These are phyloP conservation scores for Sisymbrium altissimum DNA, from an alignment of 345 rosid genomes.

Conservation along the genomic window DNA sequence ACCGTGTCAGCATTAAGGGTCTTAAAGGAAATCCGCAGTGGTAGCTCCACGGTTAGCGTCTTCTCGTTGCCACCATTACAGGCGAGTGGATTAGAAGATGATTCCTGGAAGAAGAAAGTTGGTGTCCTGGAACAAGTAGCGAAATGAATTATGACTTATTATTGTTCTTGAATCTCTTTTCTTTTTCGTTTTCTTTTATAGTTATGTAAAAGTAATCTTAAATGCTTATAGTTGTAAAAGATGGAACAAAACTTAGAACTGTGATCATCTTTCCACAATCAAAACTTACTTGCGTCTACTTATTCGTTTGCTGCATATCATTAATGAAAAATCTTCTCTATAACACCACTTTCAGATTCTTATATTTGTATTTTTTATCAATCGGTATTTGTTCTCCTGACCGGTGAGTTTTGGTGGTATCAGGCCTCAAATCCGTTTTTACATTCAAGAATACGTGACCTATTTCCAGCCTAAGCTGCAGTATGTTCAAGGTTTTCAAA, in stretches of 20 bases:
- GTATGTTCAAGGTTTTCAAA: too few relatives aligned
- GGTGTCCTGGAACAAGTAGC: slow-evolving; percentile 60
- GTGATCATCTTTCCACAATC: background rate
- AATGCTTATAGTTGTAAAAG: slow-evolving; percentile 20
- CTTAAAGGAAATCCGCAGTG: slow-evolving; percentile 68
- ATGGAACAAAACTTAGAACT: slow-evolving; percentile 9
- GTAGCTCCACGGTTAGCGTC: slow-evolving; percentile 71
- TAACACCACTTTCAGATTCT: background rate
- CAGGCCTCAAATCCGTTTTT: too few relatives aligned
- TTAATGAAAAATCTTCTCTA: background rate
- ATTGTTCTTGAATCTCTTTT: background rate
- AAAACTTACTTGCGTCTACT: background rate
- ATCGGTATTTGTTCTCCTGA: too few relatives aligned
- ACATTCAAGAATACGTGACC: too few relatives aligned
- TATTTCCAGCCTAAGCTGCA: too few relatives aligned
- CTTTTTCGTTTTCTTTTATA: background rate
- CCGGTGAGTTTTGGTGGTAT: too few relatives aligned
- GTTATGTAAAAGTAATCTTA: slow-evolving; percentile 19
- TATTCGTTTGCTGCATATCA: background rate
- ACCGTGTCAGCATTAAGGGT: slow-evolving; percentile 60
- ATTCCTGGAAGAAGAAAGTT: slow-evolving; percentile 51
- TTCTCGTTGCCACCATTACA: slow-evolving; percentile 78
- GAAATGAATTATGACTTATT: slow-evolving; percentile 32
- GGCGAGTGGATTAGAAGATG: slow-evolving; percentile 41
- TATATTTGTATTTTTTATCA: too few relatives aligned